Evolutionary conservation across 495 filamentous ascomycete genomes (phyloP).

Genomic region (Podospora anserina): DNA sequence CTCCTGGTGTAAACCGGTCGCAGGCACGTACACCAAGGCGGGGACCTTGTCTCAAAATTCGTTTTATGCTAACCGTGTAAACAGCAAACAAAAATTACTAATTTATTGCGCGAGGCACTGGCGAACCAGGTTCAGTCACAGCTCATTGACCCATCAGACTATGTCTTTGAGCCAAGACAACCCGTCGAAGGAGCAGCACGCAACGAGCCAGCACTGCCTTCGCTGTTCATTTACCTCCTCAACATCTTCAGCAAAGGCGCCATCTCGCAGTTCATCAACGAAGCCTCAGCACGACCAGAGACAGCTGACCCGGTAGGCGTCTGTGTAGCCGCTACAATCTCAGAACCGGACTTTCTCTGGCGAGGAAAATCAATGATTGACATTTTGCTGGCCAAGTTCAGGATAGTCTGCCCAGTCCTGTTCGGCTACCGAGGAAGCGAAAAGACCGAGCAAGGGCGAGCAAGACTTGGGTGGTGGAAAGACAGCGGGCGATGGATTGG

Average conservation of each 20-base stretch:
- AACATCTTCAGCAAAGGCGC: conserved; percentile 78
- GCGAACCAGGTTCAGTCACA: conserved; percentile 48
- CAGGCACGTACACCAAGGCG: conserved; percentile 43
- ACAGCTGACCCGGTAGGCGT: conserved; percentile 82
- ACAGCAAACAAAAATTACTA: conserved; percentile 40
- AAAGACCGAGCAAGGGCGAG: conserved; percentile 63
- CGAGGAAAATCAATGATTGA: conserved; percentile 73
- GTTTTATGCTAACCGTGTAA: conserved; percentile 9
- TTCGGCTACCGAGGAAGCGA: conserved; percentile 80
- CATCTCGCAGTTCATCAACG: conserved; percentile 70
- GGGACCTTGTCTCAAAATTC: not conserved
- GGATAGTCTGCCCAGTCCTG: conserved; percentile 75
- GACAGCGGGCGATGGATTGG: conserved; percentile 55
- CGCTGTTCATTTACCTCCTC: conserved; percentile 74
- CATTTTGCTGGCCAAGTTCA: conserved; percentile 83
- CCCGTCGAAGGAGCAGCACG: conserved; percentile 50
- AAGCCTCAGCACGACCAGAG: conserved; percentile 64
- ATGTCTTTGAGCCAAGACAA: conserved; percentile 56
- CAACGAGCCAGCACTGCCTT: conserved; percentile 57
- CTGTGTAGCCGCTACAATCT: conserved; percentile 69
- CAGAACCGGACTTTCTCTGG: conserved; percentile 62
- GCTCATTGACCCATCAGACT: conserved; percentile 63
- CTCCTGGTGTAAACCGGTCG: conserved; percentile 57
- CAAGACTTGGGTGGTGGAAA: conserved; percentile 72
- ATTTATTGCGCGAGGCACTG: conserved; percentile 48